Evolutionary conservation across 305 asterid species (phyloP).

Genomic region (Fraxinus sp.): DNA sequence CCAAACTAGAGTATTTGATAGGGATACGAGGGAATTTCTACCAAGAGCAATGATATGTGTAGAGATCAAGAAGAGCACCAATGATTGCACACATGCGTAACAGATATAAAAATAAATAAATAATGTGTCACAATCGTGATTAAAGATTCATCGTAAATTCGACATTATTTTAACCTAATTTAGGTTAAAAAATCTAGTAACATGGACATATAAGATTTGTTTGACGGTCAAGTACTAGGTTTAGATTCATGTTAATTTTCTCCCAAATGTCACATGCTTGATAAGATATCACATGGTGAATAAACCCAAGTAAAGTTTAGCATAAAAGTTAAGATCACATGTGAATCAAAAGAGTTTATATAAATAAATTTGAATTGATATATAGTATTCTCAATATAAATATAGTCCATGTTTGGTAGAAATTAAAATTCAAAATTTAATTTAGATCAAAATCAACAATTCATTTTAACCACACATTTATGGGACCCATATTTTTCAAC

Average conservation of each 20-base stretch:
- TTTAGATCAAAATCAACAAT: no score
- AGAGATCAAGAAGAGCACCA: neutral
- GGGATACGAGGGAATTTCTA: neutral
- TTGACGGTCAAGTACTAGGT: neutral
- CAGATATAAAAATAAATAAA: neutral
- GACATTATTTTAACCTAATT: neutral
- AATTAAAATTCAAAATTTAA: no score
- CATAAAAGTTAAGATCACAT: neutral
- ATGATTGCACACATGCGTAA: neutral
- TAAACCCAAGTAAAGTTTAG: neutral
- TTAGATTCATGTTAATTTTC: neutral
- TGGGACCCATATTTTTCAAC: no score
- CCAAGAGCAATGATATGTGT: neutral
- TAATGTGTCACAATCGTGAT: neutral
- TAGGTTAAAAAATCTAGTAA: neutral
- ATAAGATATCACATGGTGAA: neutral
- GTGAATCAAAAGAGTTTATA: neutral
- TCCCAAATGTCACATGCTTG: conserved; percentile 25
- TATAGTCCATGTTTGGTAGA: no score
- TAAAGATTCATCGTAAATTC: neutral
- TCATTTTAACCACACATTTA: no score
- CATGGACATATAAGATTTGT: neutral
- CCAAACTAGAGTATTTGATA: neutral
- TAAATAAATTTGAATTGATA: no score
- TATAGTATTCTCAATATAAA: no score